A percentile compares a stretch with the other conserved stretches of the same genome.
These are phyloP conservation scores for Saccharomyces uvarum DNA, from an alignment of 1,139 yeast genomes.

Conservation along the genomic window DNA sequence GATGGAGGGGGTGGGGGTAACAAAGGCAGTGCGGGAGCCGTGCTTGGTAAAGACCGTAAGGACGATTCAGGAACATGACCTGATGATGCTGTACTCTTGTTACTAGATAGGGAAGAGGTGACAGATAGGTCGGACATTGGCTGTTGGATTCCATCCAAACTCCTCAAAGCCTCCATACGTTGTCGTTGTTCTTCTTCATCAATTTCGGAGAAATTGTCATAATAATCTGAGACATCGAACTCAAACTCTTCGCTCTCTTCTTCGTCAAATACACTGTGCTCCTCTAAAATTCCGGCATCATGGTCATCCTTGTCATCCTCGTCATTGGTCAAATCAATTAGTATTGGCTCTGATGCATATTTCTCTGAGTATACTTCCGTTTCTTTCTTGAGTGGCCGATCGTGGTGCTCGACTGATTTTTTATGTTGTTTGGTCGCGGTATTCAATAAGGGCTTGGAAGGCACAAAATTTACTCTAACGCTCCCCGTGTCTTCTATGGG, in stretches of 20 bases:
- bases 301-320: constrained; percentile 8
- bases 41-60: not conserved
- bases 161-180: constrained; percentile 24
- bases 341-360: constrained; percentile 18
- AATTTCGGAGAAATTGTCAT: constrained; percentile 17
- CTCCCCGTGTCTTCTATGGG: not conserved
- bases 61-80: not conserved
- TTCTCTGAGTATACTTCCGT: constrained; percentile 23
- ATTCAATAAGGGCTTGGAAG: constrained; percentile 32
- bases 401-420: not conserved
- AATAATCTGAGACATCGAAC: constrained; percentile 21
- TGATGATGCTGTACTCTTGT: not conserved
- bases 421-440: constrained; percentile 1
- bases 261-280: constrained; percentile 42
- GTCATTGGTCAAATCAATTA: constrained; percentile 11
- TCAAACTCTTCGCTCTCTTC: constrained; percentile 43
- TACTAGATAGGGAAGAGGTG: constrained; percentile 6
- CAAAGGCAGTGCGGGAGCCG: constrained; percentile 4
- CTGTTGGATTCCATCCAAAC: constrained; percentile 23
- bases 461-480: constrained; percentile 16
- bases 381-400: not conserved
- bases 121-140: constrained; percentile 11
- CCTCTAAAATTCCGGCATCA: not conserved
- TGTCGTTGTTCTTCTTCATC: constrained; percentile 20
- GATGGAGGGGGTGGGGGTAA: constrained; percentile 4